Evolutionary conservation across 352 stramenopile species (phyloP), one percentile per base, ranked within the genome.

Genomic region (Phytophthora hybrid): DNA sequence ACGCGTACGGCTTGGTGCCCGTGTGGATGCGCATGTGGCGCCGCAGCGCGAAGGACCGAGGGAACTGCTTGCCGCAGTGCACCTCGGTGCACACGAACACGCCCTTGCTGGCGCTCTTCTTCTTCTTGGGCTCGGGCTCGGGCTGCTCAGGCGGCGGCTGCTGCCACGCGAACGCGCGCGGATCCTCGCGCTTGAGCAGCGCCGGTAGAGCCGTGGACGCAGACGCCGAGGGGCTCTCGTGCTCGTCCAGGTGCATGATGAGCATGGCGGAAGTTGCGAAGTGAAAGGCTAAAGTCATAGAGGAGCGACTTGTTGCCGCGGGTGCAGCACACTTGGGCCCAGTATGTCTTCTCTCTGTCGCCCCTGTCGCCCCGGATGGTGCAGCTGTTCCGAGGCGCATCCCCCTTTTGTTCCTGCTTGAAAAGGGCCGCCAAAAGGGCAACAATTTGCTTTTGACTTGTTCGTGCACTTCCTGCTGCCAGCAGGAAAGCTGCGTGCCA

Each of bases 21-120:
- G 89, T 95, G 77, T 95, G 89, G 67, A 95, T 95, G 65, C 90
- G 88, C 86, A 90, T 88, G 69, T 97, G 90, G 31, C 90, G 81
- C 39, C 89, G 80, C 63, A 97, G 78, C 47, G 90, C 90, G 68
- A 97, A 97, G 10, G 86, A 93, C 13, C 90, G 78, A 19, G 90
- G 90, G 67, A 97, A 97, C 56, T 84, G 82, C 76, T 97, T 97
- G 64, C 86, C 90, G 69, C 90, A 97, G 69, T 94, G 84, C 49
- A 87, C 78, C 62, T 95, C 90, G 29, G 76, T 63, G 67, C 89
- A 95, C 52, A 92, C 74, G 58, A 93, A 96, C 55, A 92, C 73
- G 41, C 83, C 85, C 65, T 89, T 89, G 57, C 60, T 59, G 63
- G 58, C 66, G 44, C 5, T 44, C 11, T 44, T 64, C 58, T 86